Conservation (phyloP, 192 early-diverging fungal species). For the Entomortierella lignicola region DNA sequence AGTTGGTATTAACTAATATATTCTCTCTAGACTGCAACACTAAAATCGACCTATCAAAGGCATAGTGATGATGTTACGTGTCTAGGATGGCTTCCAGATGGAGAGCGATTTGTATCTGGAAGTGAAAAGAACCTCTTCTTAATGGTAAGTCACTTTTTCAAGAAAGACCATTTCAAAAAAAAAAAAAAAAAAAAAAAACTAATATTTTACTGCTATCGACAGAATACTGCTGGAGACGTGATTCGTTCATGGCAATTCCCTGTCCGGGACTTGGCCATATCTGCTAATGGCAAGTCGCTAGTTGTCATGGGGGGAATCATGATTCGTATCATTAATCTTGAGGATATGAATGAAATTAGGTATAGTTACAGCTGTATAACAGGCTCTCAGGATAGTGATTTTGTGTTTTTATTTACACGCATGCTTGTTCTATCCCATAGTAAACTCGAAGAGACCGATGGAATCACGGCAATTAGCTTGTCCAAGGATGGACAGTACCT, state of each 20-base stretch:
- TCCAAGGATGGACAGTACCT: constrained; percentile 65
- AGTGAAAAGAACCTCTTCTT: constrained; percentile 82
- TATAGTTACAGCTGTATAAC: not conserved
- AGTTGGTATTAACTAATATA: too few species aligned
- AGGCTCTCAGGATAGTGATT: too few species aligned
- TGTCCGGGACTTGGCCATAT: constrained; percentile 69
- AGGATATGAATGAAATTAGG: constrained; percentile 35
- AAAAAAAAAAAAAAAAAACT: too few species aligned
- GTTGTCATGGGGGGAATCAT: constrained; percentile 53
- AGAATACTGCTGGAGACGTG: constrained; percentile 60
- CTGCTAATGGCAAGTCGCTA: constrained; percentile 69
- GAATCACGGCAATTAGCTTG: constrained; percentile 52
- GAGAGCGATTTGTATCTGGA: constrained; percentile 86
- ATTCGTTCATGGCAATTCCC: constrained; percentile 68
- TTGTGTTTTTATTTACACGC: not conserved
- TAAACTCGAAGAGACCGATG: constrained; percentile 52
- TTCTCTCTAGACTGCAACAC: constrained; percentile 74
- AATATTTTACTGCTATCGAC: not conserved
- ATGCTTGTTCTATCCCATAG: constrained; percentile 1
- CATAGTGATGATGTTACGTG: constrained; percentile 86
- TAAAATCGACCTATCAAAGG: constrained; percentile 66
- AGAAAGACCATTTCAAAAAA: too few species aligned
- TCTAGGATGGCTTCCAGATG: constrained; percentile 91
- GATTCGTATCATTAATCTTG: constrained; percentile 41
- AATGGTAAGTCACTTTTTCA: constrained; percentile 70